Percentiles rank a stretch among this genome's conserved stretches.
Evolutionary conservation across 1,284 basidiomycete genomes (phyloP).

Genomic region (Puccinia novopanici): DNA sequence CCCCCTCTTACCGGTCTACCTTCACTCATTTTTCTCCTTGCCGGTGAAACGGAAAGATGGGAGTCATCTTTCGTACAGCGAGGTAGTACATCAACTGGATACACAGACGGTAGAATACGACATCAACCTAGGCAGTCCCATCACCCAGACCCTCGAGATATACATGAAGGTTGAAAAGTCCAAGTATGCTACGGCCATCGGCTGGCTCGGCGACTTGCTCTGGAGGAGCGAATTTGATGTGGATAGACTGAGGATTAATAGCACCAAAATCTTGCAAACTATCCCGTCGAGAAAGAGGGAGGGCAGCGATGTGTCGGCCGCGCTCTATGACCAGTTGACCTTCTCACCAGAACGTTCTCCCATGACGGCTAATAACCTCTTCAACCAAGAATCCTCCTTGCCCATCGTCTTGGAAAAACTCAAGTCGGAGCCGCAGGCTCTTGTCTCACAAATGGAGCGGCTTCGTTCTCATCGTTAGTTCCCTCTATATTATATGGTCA

Average conservation of each 20-base stretch:
- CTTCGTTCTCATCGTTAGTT: constrained; percentile 70
- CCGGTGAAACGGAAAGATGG: constrained; percentile 76
- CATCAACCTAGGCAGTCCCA: constrained; percentile 70
- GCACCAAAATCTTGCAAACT: too few relatives aligned
- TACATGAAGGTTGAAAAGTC: constrained; percentile 79
- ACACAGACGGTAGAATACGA: constrained; percentile 88
- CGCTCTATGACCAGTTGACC: constrained; percentile 71
- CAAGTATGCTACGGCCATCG: constrained; percentile 77
- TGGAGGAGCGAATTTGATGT: constrained; percentile 78
- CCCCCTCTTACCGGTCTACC: constrained; percentile 72
- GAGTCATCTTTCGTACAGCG: constrained; percentile 75
- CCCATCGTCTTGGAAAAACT: constrained; percentile 74
- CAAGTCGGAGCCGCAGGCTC: constrained; percentile 71
- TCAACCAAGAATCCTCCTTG: constrained; percentile 76
- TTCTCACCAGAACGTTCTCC: constrained; percentile 70
- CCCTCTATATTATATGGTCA: neutral
- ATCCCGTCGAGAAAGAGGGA: constrained; percentile 92
- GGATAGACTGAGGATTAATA: constrained; percentile 84
- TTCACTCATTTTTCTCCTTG: constrained; percentile 83
- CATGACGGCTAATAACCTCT: constrained; percentile 70
- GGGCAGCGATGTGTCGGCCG: constrained; percentile 76
- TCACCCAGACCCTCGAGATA: constrained; percentile 75
- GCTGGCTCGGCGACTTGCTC: constrained; percentile 88
- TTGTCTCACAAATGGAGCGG: constrained; percentile 73
- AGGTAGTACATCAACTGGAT: constrained; percentile 87